These are phyloP conservation scores for Sutorius australiensis DNA, from an alignment of 768 basidiomycete species.

Conservation along the genomic window DNA sequence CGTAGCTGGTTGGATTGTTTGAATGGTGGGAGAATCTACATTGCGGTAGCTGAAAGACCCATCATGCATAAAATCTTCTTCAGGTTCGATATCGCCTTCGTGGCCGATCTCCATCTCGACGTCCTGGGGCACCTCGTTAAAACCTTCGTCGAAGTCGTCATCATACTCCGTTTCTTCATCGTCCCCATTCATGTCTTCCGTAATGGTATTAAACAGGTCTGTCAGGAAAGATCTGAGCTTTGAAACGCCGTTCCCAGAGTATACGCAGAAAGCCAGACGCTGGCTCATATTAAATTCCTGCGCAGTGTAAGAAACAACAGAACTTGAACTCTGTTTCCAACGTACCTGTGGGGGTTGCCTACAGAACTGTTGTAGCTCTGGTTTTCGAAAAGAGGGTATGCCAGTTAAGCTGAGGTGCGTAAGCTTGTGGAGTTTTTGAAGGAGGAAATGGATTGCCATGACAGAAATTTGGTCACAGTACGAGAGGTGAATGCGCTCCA, in stretches of 20 bases:
- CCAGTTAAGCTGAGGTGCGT: conserved; percentile 98
- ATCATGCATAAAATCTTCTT: conserved; percentile 42
- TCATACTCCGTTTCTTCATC: conserved; percentile 69
- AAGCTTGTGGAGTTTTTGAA: conserved; percentile 83
- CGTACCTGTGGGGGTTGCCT: conserved; percentile 80
- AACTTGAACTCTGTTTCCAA: conserved; percentile 11
- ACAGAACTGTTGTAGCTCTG: conserved; percentile 86
- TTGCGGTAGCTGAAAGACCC: conserved; percentile 27
- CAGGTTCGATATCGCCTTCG: conserved; percentile 41
- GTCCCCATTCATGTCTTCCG: conserved; percentile 59
- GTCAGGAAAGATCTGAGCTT: conserved; percentile 78
- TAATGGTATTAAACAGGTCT: conserved; percentile 71
- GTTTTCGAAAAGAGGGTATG: conserved; percentile 84
- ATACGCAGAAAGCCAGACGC: conserved; percentile 90
- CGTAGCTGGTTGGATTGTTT: conserved; percentile 11
- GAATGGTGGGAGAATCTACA: conserved; percentile 9
- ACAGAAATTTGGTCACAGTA: conserved; percentile 96
- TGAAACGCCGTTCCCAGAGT: conserved; percentile 85
- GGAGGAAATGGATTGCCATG: conserved; percentile 84
- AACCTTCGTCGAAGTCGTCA: conserved; percentile 38
- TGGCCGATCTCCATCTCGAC: conserved; percentile 34
- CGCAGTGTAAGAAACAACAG: conserved; percentile 1
- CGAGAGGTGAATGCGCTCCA: conserved; percentile 95
- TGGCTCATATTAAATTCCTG: conserved; percentile 93
- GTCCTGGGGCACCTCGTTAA: conserved; percentile 28